Conservation (phyloP, 768 basidiomycete species). For the Boletus rufocinnamomeus region DNA sequence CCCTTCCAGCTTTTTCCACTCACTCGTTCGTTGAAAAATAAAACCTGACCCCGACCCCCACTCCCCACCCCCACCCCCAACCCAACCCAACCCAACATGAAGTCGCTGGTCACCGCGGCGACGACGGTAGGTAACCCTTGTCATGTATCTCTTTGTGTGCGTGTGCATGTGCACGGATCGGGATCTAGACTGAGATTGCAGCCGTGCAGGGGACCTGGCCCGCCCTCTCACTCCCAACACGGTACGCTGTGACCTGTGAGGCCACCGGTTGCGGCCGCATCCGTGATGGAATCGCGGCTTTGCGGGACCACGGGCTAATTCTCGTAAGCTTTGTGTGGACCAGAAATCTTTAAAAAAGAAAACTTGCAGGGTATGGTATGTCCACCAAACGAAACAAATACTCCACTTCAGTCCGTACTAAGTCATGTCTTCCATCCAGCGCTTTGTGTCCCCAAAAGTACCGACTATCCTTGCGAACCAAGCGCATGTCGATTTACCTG, state of each 20-base stretch:
- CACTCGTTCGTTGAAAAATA: too few species aligned
- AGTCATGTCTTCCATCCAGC: constrained; percentile 8
- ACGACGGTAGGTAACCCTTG: too few species aligned
- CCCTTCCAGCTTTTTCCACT: too few species aligned
- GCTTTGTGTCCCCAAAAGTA: constrained; percentile 6
- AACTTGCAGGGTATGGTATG: not conserved
- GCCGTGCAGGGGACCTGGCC: too few species aligned
- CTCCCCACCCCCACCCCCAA: too few species aligned
- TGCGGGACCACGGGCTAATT: not conserved
- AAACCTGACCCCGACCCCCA: too few species aligned
- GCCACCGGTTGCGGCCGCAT: not conserved
- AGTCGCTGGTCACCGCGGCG: too few species aligned
- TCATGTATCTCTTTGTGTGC: not conserved
- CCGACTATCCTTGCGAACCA: constrained; percentile 13
- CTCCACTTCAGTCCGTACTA: not conserved
- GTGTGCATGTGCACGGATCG: not conserved
- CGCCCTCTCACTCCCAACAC: not conserved
- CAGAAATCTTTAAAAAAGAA: not conserved
- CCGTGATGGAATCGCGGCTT: not conserved
- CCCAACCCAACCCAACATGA: too few species aligned
- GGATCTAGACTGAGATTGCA: not conserved
- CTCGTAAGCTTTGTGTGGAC: not conserved
- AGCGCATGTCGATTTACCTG: constrained; percentile 14
- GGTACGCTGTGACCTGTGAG: not conserved
- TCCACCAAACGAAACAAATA: not conserved